Percentiles rank a stretch among this genome's conserved stretches.
These are phyloP conservation scores for Cladosporium phlei DNA, from an alignment of 2,329 filamentous ascomycete species.

Conservation along the genomic window DNA sequence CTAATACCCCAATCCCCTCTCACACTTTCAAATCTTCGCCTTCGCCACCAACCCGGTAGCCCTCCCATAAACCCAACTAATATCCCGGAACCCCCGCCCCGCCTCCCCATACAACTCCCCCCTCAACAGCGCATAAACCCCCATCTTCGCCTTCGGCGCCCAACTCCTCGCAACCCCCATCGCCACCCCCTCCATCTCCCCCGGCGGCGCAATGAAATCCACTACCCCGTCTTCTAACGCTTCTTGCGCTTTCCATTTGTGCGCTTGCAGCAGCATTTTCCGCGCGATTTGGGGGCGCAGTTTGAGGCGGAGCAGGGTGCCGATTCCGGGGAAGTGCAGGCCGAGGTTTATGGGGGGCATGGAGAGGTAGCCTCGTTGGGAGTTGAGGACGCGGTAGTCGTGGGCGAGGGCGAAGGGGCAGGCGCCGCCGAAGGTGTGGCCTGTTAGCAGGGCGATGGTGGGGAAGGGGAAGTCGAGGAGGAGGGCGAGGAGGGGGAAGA, in stretches of 20 bases:
- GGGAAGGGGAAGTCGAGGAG: conserved; percentile 38
- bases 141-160: conserved; percentile 42
- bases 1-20: too few species aligned
- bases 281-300: conserved; percentile 48
- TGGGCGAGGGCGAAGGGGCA: conserved; percentile 46
- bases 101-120: conserved; percentile 53
- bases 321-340: conserved; percentile 53
- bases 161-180: conserved; percentile 42
- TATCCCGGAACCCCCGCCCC: conserved; percentile 45
- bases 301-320: conserved; percentile 49
- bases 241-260: conserved; percentile 50
- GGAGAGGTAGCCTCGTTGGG: conserved; percentile 42
- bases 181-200: conserved; percentile 45
- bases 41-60: conserved; percentile 41
- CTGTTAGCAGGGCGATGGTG: conserved; percentile 45
- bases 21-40: conserved; percentile 50
- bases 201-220: conserved; percentile 47
- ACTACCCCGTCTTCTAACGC: conserved; percentile 51
- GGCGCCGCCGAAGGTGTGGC: conserved; percentile 47
- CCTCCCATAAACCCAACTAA: conserved; percentile 51
- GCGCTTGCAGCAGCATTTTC: conserved; percentile 54
- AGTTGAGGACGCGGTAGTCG: conserved; percentile 48
- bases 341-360: conserved; percentile 54
- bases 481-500: conserved; percentile 34
- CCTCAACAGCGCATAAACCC: conserved; percentile 49